Conservation (phyloP, 495 filamentous ascomycete genomes). For the Geopyxis carbonaria region DNA sequence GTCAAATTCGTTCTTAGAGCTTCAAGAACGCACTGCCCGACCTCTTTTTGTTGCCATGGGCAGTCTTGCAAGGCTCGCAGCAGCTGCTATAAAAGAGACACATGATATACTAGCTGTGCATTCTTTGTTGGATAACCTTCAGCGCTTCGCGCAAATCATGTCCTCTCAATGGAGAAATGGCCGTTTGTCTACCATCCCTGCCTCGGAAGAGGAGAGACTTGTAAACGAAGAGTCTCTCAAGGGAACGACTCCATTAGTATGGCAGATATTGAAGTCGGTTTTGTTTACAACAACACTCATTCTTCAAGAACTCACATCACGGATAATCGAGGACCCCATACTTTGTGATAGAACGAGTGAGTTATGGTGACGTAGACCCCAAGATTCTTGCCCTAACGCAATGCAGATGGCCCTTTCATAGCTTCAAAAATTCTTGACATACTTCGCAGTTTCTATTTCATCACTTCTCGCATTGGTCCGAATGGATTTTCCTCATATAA, state of each 20-base stretch:
- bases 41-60: slow-evolving; percentile 67
- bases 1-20: slow-evolving; percentile 31
- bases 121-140: slow-evolving; percentile 46
- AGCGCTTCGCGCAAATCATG: slow-evolving; percentile 51
- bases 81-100: slow-evolving; percentile 53
- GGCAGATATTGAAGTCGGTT: slow-evolving; percentile 63
- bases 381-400: background rate
- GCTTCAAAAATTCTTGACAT: slow-evolving; percentile 61
- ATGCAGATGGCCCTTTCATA: slow-evolving; percentile 44
- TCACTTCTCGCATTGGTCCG: slow-evolving; percentile 60
- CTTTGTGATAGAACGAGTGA: slow-evolving; percentile 40
- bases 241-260: slow-evolving; percentile 56
- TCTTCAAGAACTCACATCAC: slow-evolving; percentile 53
- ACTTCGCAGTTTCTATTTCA: slow-evolving; percentile 72
- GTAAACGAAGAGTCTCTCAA: slow-evolving; percentile 53
- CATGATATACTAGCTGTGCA: slow-evolving; percentile 43
- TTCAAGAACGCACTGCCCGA: slow-evolving; percentile 32
- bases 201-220: slow-evolving; percentile 50
- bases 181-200: slow-evolving; percentile 68
- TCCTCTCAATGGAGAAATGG: slow-evolving; percentile 70
- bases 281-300: slow-evolving; percentile 66
- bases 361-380: slow-evolving; percentile 10
- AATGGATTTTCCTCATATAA: slow-evolving; percentile 57
- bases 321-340: slow-evolving; percentile 40
- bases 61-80: slow-evolving; percentile 56